A percentile compares a stretch with the other conserved stretches of the same genome.
These are phyloP conservation scores for Ceratorhiza oryzae-sativae DNA, from an alignment of 1,284 basidiomycete species.

Conservation along the genomic window DNA sequence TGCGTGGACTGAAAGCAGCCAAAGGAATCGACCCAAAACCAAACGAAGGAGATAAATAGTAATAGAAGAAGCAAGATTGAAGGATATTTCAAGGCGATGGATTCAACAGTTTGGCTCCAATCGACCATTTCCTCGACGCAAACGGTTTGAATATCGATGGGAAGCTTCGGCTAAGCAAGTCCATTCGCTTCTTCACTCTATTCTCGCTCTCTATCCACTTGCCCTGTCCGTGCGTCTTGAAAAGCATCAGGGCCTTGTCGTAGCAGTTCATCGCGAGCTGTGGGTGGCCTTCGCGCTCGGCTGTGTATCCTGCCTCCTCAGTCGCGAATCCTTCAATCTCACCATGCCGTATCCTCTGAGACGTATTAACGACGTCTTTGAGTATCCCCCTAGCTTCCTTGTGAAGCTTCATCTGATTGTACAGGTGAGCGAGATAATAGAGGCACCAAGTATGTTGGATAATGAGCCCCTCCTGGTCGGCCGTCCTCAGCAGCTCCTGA, in stretches of 20 bases:
- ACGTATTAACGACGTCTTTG: constrained; percentile 10
- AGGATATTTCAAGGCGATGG: neutral
- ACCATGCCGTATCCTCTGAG: neutral
- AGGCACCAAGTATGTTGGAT: constrained; percentile 28
- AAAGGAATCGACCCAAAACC: neutral
- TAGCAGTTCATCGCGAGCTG: constrained; percentile 24
- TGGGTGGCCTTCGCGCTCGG: constrained; percentile 16
- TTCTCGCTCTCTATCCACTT: constrained; percentile 29
- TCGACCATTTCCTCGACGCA: neutral
- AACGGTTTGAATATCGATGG: neutral
- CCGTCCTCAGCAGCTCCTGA: neutral
- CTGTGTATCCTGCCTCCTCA: constrained; percentile 24
- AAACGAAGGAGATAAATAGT: neutral
- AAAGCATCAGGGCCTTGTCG: constrained; percentile 8
- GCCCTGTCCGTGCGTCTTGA: constrained; percentile 20
- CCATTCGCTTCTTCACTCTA: constrained; percentile 19
- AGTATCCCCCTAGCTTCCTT: constrained; percentile 9
- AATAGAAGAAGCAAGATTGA: neutral
- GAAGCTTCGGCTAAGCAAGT: neutral
- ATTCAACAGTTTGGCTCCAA: neutral
- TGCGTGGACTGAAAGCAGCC: no score
- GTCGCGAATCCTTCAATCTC: constrained; percentile 35
- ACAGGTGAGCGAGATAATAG: constrained; percentile 25
- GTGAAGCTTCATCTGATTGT: neutral
- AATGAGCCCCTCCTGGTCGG: neutral